Conservation (phyloP, 345 rosid genomes). For the Eucalyptus brandiana region DNA sequence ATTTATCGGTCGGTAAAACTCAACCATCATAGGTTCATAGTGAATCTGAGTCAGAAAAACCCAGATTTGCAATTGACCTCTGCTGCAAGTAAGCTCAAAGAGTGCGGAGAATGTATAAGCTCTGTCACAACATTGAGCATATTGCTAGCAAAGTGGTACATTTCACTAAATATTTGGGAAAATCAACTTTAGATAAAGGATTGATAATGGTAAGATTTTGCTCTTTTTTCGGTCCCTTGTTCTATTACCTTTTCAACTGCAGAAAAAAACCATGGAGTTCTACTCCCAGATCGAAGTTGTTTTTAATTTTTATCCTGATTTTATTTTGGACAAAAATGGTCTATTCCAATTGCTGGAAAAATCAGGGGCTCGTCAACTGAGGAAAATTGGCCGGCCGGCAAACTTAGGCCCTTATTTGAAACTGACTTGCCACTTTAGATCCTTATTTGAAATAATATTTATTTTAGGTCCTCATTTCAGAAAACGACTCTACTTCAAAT, state of each 20-base stretch:
- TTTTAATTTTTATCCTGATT: not conserved
- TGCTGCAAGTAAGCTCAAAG: not conserved
- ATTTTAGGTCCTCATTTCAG: rapidly evolving
- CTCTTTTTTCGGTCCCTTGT: not conserved
- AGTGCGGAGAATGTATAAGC: not conserved
- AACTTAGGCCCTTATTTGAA: not conserved
- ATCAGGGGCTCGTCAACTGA: not conserved
- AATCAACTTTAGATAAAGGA: not conserved
- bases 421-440: rapidly evolving
- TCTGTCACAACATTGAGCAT: not conserved
- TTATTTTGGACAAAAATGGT: not conserved
- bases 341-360: rapidly evolving
- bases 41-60: not conserved
- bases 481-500: rapidly evolving
- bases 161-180: not conserved
- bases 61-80: not conserved
- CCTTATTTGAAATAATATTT: not conserved
- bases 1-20: not conserved
- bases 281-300: not conserved
- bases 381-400: rapidly evolving
- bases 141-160: not conserved
- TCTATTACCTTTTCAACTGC: not conserved
- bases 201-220: not conserved
- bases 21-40: not conserved
- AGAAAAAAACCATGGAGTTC: not conserved